Evolutionary conservation across 2,329 filamentous ascomycete species (phyloP), one percentile per base, ranked within the genome.

Genomic region (Penicillium griseofulvum): DNA sequence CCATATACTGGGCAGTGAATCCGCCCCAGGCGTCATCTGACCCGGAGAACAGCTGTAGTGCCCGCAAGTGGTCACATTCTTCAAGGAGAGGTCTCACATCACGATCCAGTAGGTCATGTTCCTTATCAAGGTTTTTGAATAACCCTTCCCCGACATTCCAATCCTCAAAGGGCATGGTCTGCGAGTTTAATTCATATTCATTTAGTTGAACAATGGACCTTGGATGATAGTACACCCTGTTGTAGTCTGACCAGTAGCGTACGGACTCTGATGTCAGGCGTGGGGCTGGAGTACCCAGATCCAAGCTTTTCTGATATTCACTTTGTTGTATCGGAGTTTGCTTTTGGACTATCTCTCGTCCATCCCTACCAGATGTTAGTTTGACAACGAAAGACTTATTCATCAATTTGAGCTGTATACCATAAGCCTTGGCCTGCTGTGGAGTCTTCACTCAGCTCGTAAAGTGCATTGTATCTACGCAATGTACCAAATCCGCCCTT

Each of bases 171-270:
- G 92, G 90, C 81, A 87, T 87, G 28, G 93, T 78, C 42, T 83
- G 81, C 3, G 91, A 93, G 69, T 89, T 87, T 34, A 96, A 79
- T 70, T 95, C 90, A 68, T 90, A 95, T 67, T 97, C 91, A 68
- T 89, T 89, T 14, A 97, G 79, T 69, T 96, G 92, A 10, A 96
- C 81, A 51, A 96, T 84, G 12, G 91, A 96, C 52, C 84, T 85
- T 9, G 94, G 94, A 70, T 97, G 92, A 70, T 89, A 97, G 74
- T 86, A 99, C n/a, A 94, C 83, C 26, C 91, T 85, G 64, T 90
- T 95, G 74, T 91, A 97, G 73, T 99, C 94, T 31, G 91, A 96
- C 93, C 94, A 99, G 76, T 94, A 97, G 51, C 91, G 85, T n/a
- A 97, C 89, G 11, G 84, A 83, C 7, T 86, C 83, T 1, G 85